Percentiles rank a stretch among this genome's conserved stretches.
Conservation (phyloP, 768 basidiomycete species). For the Leccinellum rugosiceps region DNA sequence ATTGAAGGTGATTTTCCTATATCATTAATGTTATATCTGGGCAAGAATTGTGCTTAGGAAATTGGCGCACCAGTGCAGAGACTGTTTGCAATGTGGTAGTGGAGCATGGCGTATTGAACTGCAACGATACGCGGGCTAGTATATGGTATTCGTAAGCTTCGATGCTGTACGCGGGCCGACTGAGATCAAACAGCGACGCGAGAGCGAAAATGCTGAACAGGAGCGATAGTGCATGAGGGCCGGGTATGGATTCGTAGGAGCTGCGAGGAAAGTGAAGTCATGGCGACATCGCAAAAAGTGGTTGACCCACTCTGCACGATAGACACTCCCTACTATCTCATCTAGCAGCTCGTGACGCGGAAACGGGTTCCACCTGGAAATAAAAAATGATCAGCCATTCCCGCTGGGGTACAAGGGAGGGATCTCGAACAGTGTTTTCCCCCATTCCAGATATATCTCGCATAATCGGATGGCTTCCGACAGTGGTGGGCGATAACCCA, state of each 20-base stretch:
- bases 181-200: conserved; percentile 58
- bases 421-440: conserved; percentile 50
- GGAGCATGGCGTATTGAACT: conserved; percentile 41
- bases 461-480: conserved; percentile 60
- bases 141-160: conserved; percentile 63
- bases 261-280: conserved; percentile 24
- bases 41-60: conserved; percentile 10
- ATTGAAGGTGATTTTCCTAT: conserved; percentile 43
- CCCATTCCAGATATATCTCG: conserved; percentile 64
- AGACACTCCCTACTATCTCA: conserved; percentile 51
- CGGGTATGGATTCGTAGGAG: conserved; percentile 36
- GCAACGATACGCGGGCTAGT: conserved; percentile 51
- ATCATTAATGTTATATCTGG: background rate
- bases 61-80: conserved; percentile 50
- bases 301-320: conserved; percentile 47
- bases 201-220: conserved; percentile 67
- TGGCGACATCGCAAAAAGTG: background rate
- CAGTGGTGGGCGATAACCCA: conserved; percentile 49
- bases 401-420: background rate
- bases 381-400: background rate
- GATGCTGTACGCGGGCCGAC: conserved; percentile 43
- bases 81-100: conserved; percentile 55
- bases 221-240: conserved; percentile 56
- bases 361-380: conserved; percentile 50
- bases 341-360: conserved; percentile 54